A percentile compares a stretch with the other conserved stretches of the same genome.
Evolutionary conservation across 176 grass and related monocot genomes (phyloP).

Genomic region (Cenchrus purpureus): DNA sequence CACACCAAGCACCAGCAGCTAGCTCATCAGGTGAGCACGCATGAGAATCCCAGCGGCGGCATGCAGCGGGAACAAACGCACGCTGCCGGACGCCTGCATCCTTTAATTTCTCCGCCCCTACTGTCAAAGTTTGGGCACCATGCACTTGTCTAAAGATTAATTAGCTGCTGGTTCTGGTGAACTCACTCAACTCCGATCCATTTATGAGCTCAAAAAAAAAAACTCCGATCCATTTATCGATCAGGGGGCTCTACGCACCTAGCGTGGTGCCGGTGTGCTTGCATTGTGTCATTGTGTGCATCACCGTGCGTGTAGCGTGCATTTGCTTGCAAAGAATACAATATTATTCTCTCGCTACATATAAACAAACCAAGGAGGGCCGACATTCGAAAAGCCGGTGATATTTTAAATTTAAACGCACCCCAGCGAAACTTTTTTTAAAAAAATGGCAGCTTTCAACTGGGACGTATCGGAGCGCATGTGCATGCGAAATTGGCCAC

Average conservation of each 20-base stretch:
- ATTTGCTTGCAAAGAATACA: not conserved
- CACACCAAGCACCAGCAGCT: not conserved
- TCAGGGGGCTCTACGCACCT: not conserved
- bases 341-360: too few species aligned
- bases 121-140: not conserved
- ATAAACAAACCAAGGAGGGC: slow-evolving; percentile 17
- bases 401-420: not conserved
- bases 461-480: not conserved
- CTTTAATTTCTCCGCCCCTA: too few species aligned
- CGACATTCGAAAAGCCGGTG: slow-evolving; percentile 46
- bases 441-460: slow-evolving; percentile 37
- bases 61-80: not conserved
- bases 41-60: not conserved
- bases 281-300: too few species aligned
- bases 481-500: slow-evolving; percentile 27
- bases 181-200: not conserved
- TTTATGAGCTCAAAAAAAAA: not conserved
- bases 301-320: not conserved
- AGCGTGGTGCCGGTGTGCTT: not conserved
- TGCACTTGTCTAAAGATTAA: too few species aligned
- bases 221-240: not conserved
- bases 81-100: not conserved
- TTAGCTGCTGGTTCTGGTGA: too few species aligned
- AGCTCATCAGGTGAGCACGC: too few species aligned
- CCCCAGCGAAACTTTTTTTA: not conserved